Conservation (phyloP, 1,284 basidiomycete species). For the Neonothopanus nambi region DNA sequence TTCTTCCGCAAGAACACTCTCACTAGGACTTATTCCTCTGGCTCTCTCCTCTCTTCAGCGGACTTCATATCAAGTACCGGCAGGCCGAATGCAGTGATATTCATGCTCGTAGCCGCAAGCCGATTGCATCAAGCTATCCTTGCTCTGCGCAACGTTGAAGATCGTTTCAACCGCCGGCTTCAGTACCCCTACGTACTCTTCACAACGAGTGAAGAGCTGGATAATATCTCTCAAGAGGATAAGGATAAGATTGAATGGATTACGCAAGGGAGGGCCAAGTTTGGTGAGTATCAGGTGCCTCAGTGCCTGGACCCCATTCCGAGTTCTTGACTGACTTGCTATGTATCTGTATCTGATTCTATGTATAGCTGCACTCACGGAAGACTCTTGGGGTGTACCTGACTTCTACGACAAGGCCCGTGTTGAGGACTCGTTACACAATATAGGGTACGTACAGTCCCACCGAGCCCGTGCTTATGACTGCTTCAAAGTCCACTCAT, state of each 20-base stretch:
- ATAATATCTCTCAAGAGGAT: constrained; percentile 24
- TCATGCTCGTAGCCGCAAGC: constrained; percentile 27
- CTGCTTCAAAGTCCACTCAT: not conserved
- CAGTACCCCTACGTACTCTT: constrained; percentile 32
- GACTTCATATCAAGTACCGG: too few species aligned
- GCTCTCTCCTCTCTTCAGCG: not conserved
- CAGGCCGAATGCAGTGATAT: constrained; percentile 27
- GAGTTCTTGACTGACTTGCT: too few species aligned
- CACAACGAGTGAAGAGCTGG: constrained; percentile 24
- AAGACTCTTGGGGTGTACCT: constrained; percentile 27
- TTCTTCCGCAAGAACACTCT: constrained; percentile 5
- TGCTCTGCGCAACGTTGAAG: constrained; percentile 29
- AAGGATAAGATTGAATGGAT: constrained; percentile 26
- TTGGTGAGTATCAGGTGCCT: constrained; percentile 21
- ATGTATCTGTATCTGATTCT: too few species aligned
- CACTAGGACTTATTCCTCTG: constrained; percentile 9
- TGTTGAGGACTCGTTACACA: constrained; percentile 24
- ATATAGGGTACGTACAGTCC: constrained; percentile 30
- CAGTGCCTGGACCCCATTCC: too few species aligned
- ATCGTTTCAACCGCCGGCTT: constrained; percentile 29
- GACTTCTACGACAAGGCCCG: constrained; percentile 21
- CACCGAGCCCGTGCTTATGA: not conserved
- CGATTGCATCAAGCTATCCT: constrained; percentile 27
- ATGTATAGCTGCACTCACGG: constrained; percentile 16
- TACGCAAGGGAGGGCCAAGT: constrained; percentile 27